Base-by-base conservation (phyloP, 495 filamentous ascomycete genomes). In the Tuber umbilicatum region DNA sequence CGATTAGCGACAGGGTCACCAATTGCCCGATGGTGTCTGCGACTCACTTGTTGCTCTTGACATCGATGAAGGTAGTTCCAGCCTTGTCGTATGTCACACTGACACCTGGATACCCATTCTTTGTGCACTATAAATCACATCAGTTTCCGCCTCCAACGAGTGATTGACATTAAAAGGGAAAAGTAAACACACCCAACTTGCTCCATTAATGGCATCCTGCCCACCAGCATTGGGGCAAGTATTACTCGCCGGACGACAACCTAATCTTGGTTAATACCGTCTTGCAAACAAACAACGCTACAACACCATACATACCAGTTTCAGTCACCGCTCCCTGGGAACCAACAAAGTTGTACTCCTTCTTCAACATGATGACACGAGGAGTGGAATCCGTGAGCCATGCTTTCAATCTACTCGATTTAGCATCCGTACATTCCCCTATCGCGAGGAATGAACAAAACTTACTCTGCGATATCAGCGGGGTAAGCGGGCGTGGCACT, bases 311-410 rank as follows among this genome's bases (percentile, higher is more conserved):
- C 64, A 68, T 73, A 75, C 74, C 74, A 69, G 82, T 85, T 55
- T 83, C 82, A 64, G 82, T 83, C 64, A 82, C 83, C 16, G 81
- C 84, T 69, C 84, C 85, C 74, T 86, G 81, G 70, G 74, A 86
- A 7, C 83, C 84, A 31, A 84, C 80, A 70, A 85, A 87, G 77
- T 87, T 84, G 79, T 85, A 87, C 43, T 80, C 72, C 83, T 85
- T 86, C 70, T 84, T 81, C 67, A 87, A 82, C 42, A 88, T 81
- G 69, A 88, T 87, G 9, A 86, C 85, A 55, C 86, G 85, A 23
- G 87, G 77, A 21, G 81, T 80, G 77, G 80, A 82, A 72, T 87
- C 85, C 10, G 83, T 81, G 40, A 85, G 73, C 60, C 80, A 85
- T 45, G 77, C 76, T 69, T 75, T 79, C 19, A 85, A 77, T n/a